Base-by-base conservation (phyloP, 176 grass and related monocot species). In the Lolium perenne region DNA sequence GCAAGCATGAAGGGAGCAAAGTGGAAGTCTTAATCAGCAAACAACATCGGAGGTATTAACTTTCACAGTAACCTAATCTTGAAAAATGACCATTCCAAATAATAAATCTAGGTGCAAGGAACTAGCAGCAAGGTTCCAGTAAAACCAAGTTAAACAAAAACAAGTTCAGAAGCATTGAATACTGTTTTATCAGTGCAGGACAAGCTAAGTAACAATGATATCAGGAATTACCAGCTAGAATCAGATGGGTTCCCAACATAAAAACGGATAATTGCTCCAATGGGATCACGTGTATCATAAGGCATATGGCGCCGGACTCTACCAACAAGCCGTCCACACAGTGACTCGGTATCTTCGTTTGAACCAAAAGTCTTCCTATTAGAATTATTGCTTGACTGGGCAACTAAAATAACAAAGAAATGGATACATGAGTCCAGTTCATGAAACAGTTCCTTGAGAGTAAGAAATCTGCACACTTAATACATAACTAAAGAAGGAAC, bases 201-300 rank as follows among this genome's bases (percentile, higher is more conserved):
- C n/a, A 61, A 61, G n/a, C 43, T 29, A 79, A 79, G 20, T 11
- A 71, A 49, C 38, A 71, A 29, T 61, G 22, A 72, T 84, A 55
- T 29, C 23, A 18, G 10, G 6, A 10, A 59, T 48, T 92, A 95
- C 93, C 86, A 89, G 83, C 80, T 92, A 84, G 82, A 88, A 87
- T 95, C 95, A 81, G 62, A 87, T 40, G 80, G 88, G 88, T 97
- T 91, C 22, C 92, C 95, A 91, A 93, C 58, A 90, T 93, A 97
- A 59, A 95, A 97, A 90, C 94, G 92, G 80, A 97, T 62, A 86
- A 94, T 91, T 76, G 85, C 91, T 84, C 95, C 95, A 82, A 78
- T 48, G 0, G 84, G 87, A 83, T 97, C 95, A 84, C 95, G 92
- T 59, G 91, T 93, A 71, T 94, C 95, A 82, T 91, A 90, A 85